Conservation (phyloP, 2,329 filamentous ascomycete species). For the Colletotrichum sp. region DNA sequence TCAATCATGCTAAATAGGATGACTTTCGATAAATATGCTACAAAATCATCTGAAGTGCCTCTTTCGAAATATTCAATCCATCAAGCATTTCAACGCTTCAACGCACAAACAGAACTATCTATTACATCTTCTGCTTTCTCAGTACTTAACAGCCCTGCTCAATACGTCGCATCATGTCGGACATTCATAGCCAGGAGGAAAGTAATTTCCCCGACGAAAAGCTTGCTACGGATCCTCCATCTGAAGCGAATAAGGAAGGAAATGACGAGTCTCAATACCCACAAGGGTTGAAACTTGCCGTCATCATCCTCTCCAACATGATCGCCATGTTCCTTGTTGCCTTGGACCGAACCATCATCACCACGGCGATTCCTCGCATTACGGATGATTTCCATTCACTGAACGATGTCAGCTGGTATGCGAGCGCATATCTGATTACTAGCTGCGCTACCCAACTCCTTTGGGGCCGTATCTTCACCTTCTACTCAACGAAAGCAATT, state of each 20-base stretch:
- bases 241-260: background rate
- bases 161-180: background rate
- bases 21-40: background rate
- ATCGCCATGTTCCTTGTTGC: slow-evolving; percentile 26
- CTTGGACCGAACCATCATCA: slow-evolving; percentile 37
- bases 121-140: background rate
- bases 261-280: background rate
- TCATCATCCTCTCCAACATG: slow-evolving; percentile 20
- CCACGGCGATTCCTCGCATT: slow-evolving; percentile 47
- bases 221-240: fast-evolving
- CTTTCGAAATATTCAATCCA: background rate
- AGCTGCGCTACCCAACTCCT: slow-evolving; percentile 42
- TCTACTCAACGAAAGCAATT: slow-evolving; percentile 47
- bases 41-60: background rate
- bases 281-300: background rate
- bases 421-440: slow-evolving; percentile 45
- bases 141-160: background rate
- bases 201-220: fast-evolving
- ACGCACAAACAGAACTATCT: background rate
- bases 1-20: background rate
- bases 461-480: slow-evolving; percentile 48
- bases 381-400: slow-evolving; percentile 46
- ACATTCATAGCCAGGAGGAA: background rate
- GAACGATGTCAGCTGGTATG: slow-evolving; percentile 55
- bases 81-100: background rate